These are phyloP conservation scores for Echeveria elegans DNA, from an alignment of 164 flowering plant species.

Conservation along the genomic window DNA sequence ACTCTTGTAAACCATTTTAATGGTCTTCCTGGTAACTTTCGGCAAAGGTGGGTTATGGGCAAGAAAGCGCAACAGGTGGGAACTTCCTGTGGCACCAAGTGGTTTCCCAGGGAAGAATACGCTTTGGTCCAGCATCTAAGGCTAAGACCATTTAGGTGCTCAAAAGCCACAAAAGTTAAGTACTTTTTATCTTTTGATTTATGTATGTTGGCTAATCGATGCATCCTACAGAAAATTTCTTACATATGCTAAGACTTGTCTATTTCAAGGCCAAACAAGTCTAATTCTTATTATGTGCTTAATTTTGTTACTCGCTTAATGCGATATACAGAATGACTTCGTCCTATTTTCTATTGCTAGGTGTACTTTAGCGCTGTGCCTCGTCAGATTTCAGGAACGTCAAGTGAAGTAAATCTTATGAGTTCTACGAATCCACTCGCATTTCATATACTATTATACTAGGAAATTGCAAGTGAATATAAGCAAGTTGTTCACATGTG, in stretches of 20 bases:
- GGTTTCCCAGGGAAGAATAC: neutral
- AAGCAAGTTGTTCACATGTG: neutral
- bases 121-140: neutral
- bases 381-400: neutral
- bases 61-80: neutral
- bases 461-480: neutral
- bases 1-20: neutral
- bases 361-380: too few species aligned
- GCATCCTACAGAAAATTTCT: neutral
- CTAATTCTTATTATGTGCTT: neutral
- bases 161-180: neutral
- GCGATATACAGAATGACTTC: neutral
- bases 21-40: neutral
- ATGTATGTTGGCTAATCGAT: neutral
- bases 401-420: neutral
- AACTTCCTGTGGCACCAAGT: neutral
- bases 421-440: neutral
- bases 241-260: neutral
- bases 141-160: constrained; percentile 1
- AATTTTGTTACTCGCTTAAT: neutral
- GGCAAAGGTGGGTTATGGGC: neutral
- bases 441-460: too few species aligned
- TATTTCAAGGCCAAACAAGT: neutral
- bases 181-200: constrained; percentile 1
- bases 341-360: too few species aligned